Base-by-base conservation (phyloP, 192 early-diverging fungal species). In the Coemansia sp. region DNA sequence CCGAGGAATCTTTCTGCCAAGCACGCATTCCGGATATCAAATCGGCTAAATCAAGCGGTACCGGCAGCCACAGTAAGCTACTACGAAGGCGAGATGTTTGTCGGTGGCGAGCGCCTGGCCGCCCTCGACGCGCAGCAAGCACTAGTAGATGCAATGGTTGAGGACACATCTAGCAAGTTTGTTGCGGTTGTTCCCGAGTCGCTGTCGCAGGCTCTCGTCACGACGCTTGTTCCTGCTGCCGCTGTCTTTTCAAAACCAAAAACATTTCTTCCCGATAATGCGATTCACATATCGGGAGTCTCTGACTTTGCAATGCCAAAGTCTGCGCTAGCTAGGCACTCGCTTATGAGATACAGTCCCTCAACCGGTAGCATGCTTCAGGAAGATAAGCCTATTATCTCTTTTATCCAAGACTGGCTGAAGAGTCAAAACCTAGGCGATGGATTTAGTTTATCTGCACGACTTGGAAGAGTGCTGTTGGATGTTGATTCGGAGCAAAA, bases 81-180 rank as follows among this genome's bases (percentile, higher is more conserved):
- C 23, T 61, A 33, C 11, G 47, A 68, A 4, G 66, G 69, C 39
- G 59, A 62, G 42, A 24, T 62, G 7, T 71, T 65, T 57, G 75
- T 57, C 6, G 54, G 61, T 18, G 64, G 75, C 34, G 52, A 55
- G 13, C 65, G 49, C 1, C 15, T 45, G 1, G 62, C 53, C 25
- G 54, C 66, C 55, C 69, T 71, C 5, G 62, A 78, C 9, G 39
- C 66, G 3, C 65, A 67, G 46, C 53, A 64, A 23, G 69, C 64
- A 37, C 55, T 78, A 34, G 50, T 78, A 1, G 27, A 59, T 33
- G 64, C 75, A 10, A 18, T 71, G 43, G 43, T 63, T 3, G 69
- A 78, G 52, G 61, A 61, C 4, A 15, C 12, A 23, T 15, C 61
- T 42, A n/a, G 37, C 19, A 21, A 65, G 17, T 42, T 67, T 23